Evolutionary conservation across 768 basidiomycete genomes (phyloP).

Genomic region (Suillus weaverae): DNA sequence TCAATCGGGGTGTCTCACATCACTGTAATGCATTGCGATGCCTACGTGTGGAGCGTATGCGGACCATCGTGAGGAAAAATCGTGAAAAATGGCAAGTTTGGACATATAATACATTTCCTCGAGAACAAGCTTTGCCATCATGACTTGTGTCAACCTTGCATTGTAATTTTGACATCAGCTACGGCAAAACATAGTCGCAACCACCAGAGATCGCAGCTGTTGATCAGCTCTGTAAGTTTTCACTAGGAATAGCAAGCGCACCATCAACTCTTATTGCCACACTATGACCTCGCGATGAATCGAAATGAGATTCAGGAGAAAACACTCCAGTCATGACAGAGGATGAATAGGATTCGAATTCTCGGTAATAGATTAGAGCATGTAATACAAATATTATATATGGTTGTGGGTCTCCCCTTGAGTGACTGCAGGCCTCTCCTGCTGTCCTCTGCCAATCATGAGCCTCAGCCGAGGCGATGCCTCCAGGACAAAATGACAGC

Average conservation of each 20-base stretch:
- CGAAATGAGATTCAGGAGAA: background rate
- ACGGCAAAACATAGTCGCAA: no score
- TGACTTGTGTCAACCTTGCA: no score
- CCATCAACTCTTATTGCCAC: background rate
- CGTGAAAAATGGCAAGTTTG: no score
- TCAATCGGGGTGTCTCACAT: background rate
- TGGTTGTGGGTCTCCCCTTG: constrained; percentile 27
- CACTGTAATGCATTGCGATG: background rate
- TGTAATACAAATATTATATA: background rate
- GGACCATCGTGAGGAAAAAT: background rate
- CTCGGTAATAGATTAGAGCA: background rate
- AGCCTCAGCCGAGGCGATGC: constrained; percentile 71
- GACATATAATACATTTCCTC: no score
- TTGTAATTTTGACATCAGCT: no score
- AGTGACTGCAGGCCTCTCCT: constrained; percentile 36
- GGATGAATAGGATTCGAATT: background rate
- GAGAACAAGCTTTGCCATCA: no score
- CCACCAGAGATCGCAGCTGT: background rate
- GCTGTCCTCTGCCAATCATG: constrained; percentile 52
- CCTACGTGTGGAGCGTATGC: background rate
- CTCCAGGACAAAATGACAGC: constrained; percentile 50
- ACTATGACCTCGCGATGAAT: background rate
- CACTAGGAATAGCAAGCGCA: background rate
- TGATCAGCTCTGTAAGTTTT: background rate
- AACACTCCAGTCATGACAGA: background rate